Evolutionary conservation across 2,329 filamentous ascomycete genomes (phyloP).

Genomic region (Xenoacremonium recifei): DNA sequence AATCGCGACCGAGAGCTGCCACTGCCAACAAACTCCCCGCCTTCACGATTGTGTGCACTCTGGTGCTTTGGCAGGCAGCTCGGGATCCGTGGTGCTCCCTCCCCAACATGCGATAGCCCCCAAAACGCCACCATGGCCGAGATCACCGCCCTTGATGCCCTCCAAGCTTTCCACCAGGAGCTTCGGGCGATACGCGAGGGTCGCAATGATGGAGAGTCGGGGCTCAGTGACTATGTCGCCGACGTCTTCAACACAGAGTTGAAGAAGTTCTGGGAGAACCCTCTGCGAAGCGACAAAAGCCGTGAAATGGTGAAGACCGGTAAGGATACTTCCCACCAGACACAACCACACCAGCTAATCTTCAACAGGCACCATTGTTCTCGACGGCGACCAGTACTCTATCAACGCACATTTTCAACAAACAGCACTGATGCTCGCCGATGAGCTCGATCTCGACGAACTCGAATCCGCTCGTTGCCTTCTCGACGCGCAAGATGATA

Average conservation of each 20-base stretch:
- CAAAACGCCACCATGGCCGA: slow-evolving; percentile 63
- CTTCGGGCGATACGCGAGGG: slow-evolving; percentile 74
- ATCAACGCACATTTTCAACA: slow-evolving; percentile 89
- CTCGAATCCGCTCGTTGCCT: slow-evolving; percentile 76
- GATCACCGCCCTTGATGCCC: slow-evolving; percentile 68
- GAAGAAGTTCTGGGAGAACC: slow-evolving; percentile 71
- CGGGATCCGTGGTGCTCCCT: slow-evolving; percentile 15
- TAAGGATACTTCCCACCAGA: slow-evolving; percentile 33
- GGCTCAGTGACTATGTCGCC: slow-evolving; percentile 68
- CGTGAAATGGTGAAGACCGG: slow-evolving; percentile 69
- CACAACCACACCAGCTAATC: slow-evolving; percentile 11
- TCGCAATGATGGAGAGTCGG: slow-evolving; percentile 57
- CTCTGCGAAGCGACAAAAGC: slow-evolving; percentile 71
- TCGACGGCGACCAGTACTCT: slow-evolving; percentile 71
- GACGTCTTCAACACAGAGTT: slow-evolving; percentile 71
- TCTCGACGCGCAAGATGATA: slow-evolving; percentile 69
- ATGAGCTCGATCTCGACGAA: slow-evolving; percentile 89
- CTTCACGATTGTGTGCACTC: slow-evolving; percentile 18
- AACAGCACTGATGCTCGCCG: slow-evolving; percentile 75
- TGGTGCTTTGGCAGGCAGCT: slow-evolving; percentile 22
- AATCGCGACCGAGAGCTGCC: slow-evolving; percentile 25
- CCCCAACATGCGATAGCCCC: slow-evolving; percentile 46
- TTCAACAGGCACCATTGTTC: slow-evolving; percentile 67
- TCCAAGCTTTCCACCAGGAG: slow-evolving; percentile 84
- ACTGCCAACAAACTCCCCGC: slow-evolving; percentile 21